Evolutionary conservation across 2,329 filamentous ascomycete genomes (phyloP).

Genomic region (Epichloe scottii): DNA sequence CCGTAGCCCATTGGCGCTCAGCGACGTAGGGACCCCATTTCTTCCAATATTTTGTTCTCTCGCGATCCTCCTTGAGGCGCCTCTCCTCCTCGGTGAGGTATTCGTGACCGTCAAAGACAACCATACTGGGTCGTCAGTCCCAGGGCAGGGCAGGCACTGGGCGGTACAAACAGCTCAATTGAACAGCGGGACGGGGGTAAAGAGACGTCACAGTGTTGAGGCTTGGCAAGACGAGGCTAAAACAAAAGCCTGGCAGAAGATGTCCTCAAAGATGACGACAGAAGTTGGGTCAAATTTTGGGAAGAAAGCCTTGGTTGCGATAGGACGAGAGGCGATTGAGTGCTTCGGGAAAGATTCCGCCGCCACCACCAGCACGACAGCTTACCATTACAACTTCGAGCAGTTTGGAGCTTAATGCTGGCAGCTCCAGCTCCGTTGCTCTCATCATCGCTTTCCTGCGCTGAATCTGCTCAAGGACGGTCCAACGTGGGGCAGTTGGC

Average conservation of each 20-base stretch:
- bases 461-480: neutral
- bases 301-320: neutral
- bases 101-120: constrained; percentile 77
- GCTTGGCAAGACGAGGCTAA: neutral
- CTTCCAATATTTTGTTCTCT: constrained; percentile 90
- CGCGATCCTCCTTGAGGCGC: constrained; percentile 73
- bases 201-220: neutral
- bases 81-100: constrained; percentile 85
- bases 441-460: neutral
- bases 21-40: constrained; percentile 92
- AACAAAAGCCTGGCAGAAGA: neutral
- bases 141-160: constrained; percentile 3
- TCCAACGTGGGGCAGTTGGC: constrained; percentile 5
- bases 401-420: neutral
- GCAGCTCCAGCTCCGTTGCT: neutral
- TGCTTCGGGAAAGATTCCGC: neutral
- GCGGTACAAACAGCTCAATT: constrained; percentile 8
- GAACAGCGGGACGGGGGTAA: constrained; percentile 1
- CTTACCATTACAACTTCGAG: neutral
- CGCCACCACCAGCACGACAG: neutral
- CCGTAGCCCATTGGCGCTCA: constrained; percentile 92
- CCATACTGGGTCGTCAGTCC: constrained; percentile 46
- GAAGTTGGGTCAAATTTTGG: neutral
- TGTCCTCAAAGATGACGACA: neutral
- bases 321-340: neutral